Base-by-base conservation (phyloP, 768 basidiomycete genomes). In the Mycena pura region DNA sequence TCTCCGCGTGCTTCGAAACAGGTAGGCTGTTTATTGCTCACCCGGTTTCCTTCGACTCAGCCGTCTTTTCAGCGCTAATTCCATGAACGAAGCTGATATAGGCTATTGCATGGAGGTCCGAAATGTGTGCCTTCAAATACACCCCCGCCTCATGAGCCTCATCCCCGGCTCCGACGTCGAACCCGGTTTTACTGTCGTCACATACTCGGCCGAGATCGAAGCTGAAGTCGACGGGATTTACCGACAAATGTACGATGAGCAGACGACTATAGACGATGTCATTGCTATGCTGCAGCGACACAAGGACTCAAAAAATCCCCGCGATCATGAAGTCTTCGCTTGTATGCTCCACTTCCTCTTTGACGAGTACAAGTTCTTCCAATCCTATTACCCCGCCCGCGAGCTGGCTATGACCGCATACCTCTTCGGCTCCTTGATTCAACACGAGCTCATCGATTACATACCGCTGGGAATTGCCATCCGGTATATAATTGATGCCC, bases 281-380 rank as follows among this genome's bases (percentile, higher is more conserved):
- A 92, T 98, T 62, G 78, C 84, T 25, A 88, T 95, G 77, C 87
- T 99, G 25, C 91, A 93, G 75, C 86, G 88, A 54, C 86, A 89
- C 79, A 95, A 96, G 72, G 86, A 84, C 48, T 96, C 95, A 28
- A 82, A 85, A 29, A 92, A 90, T 67, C 77, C 89, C 43, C 87
- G 89, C 56, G 95, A 98, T 68, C 94, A 96, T 73, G 95, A 99
- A 77, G 87, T 97, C 63, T 98, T 98, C 72, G 97, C 95, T n/a
- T 98, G 95, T 86, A 97, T 97, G 89, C 89, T 99, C 49, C 96
- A 98, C 79, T 96, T 97, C 82, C 86, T 99, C 41, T 98, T 99
- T 77, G 97, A 99, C 86, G 97, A 99, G 78, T 97, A 97, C 87
- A 96, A 95, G 71, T 99, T 98, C 82, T 97, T 99, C 86, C 94